These are phyloP conservation scores for Cornus suecica DNA, from an alignment of 148 eudicot species.

Conservation along the genomic window DNA sequence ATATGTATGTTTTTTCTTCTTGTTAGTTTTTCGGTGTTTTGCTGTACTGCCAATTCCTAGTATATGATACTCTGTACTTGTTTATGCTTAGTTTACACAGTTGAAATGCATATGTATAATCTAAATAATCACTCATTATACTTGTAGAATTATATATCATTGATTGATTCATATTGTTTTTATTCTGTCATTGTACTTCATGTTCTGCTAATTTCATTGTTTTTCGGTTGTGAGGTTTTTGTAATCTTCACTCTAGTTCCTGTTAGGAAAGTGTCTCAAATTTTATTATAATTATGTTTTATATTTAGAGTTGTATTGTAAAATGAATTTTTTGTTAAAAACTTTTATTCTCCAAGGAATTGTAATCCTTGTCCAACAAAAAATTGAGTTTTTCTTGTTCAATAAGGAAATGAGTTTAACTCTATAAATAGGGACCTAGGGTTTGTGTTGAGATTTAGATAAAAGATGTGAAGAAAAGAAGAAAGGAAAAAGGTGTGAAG, in stretches of 20 bases:
- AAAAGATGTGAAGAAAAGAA: too few species aligned
- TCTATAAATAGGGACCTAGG: too few species aligned
- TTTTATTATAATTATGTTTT: too few species aligned
- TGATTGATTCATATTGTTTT: neutral
- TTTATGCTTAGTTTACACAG: neutral
- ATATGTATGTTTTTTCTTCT: slow-evolving; percentile 5
- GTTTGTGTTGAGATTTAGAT: too few species aligned
- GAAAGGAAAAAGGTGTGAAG: too few species aligned
- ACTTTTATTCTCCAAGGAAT: too few species aligned
- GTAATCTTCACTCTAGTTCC: neutral
- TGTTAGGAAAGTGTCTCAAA: too few species aligned
- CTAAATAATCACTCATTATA: neutral
- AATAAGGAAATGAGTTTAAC: too few species aligned
- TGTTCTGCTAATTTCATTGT: neutral
- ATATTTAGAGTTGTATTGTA: too few species aligned
- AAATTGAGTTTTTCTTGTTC: too few species aligned
- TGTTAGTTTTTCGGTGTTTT: neutral
- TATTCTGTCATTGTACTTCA: neutral
- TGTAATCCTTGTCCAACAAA: too few species aligned
- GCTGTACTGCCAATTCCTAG: slow-evolving; percentile 1
- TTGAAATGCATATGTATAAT: slow-evolving; percentile 11
- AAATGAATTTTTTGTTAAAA: too few species aligned
- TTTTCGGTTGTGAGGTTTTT: neutral
- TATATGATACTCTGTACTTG: neutral
- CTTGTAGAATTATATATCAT: neutral